Evolutionary conservation across 768 basidiomycete species (phyloP), one percentile per base, ranked within the genome.

Genomic region (Mycena pura): DNA sequence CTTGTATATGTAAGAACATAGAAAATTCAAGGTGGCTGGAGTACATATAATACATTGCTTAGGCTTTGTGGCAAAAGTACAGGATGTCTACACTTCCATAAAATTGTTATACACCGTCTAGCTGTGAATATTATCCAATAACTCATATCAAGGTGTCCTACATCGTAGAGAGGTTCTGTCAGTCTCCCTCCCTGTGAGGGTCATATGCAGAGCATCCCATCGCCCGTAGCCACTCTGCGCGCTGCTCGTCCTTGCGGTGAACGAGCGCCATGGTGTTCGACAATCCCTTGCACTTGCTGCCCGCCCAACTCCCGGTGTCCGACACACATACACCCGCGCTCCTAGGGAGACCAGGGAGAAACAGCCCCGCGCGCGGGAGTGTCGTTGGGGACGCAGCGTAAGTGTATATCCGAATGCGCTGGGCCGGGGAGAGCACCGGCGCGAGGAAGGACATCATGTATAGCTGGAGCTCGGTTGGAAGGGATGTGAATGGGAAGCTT

Each of bases 381-480:
- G 87, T 87, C 5, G 71, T 54, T 0, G 70, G 50, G 28, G 78
- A 76, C 1, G 82, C 77, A 8, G 87, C 87, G 57, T 82, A 89
- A 28, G 68, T 70, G 62, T 78, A 81, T 29, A 90, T 79, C 8
- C 81, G 81, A 63, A 82, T 75, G 21, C 82, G 81, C 65, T 90
- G 89, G 2, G 74, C 72, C 19, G 79, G 69, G 17, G 88, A 88
- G 48, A 90, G 80, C 0, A 71, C 76, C 15, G 87, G 87, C 5
- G 86, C 83, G 21, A 88, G 72, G 66, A 83, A 82, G 13, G 85
- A 82, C 31, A 90, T 77, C 34, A 87, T 82, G 68, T 86, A 69
- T 11, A 84, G 79, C 55, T 84, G 82, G 7, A 90, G 73, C 69
- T 90, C 89, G 9, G 70, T 72, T 3, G 89, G 89, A 13, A 90